Conservation (phyloP, 306 rosid species). For the Trichosanthes truncata region DNA sequence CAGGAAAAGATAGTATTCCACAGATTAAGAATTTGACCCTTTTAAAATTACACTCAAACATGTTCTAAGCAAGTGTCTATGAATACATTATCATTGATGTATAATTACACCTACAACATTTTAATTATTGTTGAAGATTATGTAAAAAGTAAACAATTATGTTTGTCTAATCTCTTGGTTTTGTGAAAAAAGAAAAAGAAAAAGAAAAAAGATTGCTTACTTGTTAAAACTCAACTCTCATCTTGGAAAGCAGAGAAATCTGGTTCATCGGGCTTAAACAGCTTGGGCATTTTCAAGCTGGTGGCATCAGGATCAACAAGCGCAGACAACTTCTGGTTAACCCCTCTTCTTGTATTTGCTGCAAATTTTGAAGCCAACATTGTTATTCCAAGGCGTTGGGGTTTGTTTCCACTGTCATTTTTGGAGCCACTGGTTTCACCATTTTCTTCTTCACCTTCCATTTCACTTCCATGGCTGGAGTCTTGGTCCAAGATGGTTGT, state of each 20-base stretch:
- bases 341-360: conserved; percentile 49
- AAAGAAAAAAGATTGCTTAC: not conserved
- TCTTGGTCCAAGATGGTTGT: conserved; percentile 20
- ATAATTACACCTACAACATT: not conserved
- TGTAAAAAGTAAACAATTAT: not conserved
- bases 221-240: not conserved
- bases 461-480: not conserved
- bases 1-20: not conserved
- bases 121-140: not conserved
- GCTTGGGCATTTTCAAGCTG: conserved; percentile 69
- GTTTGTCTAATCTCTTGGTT: not conserved
- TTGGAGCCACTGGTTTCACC: conserved; percentile 3
- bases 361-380: conserved; percentile 70
- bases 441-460: not conserved
- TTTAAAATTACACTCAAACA: too few species aligned
- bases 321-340: conserved; percentile 20
- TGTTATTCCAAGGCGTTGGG: conserved; percentile 36
- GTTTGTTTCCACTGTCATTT: not conserved
- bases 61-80: not conserved
- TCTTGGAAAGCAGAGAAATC: conserved; percentile 45
- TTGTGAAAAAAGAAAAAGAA: not conserved
- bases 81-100: not conserved
- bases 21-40: not conserved
- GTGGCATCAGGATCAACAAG: conserved; percentile 29
- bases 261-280: conserved; percentile 83